phyloP scores from a whole-genome alignment of 2,329 filamentous ascomycete genomes.

The Talaromyces verruculosus region DNA sequence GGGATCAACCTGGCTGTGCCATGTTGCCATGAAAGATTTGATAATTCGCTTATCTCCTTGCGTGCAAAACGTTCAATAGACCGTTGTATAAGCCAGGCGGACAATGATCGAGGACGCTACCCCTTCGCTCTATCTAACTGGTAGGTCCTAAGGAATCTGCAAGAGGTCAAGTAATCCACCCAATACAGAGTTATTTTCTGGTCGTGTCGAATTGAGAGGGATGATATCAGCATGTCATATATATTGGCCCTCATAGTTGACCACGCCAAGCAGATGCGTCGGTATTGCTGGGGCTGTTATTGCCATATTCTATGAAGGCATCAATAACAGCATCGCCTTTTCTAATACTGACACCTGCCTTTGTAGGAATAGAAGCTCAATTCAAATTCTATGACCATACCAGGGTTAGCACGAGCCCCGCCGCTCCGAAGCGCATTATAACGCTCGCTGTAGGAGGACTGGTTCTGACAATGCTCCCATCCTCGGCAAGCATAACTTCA shows the following conservation, averaged over 20 bases:
- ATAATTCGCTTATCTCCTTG: neutral
- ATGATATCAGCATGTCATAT: neutral
- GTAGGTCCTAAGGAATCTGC: neutral
- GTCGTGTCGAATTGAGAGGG: neutral
- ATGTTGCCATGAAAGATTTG: neutral
- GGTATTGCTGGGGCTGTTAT: neutral
- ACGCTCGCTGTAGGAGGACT: neutral
- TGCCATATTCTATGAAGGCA: neutral
- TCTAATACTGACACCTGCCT: neutral
- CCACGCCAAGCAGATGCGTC: neutral
- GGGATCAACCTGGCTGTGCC: neutral
- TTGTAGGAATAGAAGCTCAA: neutral
- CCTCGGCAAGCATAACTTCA: neutral
- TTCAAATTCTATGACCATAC: neutral
- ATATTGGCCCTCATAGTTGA: neutral
- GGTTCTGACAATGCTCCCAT: neutral
- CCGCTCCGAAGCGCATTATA: neutral
- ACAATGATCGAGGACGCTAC: neutral
- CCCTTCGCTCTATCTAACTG: neutral
- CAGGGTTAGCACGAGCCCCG: neutral
- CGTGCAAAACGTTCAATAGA: neutral
- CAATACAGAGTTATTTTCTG: too few species aligned
- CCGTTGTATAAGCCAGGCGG: neutral
- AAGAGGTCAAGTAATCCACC: neutral
- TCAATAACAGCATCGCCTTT: neutral